A percentile compares a stretch with the other conserved stretches of the same genome.
Evolutionary conservation across 1,284 basidiomycete species (phyloP).

Genomic region (Naganishia albida): DNA sequence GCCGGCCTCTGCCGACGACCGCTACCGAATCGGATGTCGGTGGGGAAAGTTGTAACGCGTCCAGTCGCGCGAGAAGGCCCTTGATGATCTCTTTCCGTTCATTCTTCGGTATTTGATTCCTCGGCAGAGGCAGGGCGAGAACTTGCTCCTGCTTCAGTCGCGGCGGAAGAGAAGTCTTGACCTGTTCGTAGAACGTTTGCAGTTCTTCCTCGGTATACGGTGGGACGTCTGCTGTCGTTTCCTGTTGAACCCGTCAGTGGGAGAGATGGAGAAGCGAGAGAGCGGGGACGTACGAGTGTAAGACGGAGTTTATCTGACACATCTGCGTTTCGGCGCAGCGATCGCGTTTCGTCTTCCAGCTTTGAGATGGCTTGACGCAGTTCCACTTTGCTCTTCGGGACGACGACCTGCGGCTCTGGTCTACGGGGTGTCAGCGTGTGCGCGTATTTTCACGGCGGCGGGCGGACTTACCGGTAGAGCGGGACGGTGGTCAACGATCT

Average conservation of each 20-base stretch:
- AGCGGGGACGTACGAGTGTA: not conserved
- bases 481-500: not conserved
- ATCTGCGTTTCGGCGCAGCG: not conserved
- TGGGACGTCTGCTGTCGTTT: constrained; percentile 24
- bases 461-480: constrained; percentile 10
- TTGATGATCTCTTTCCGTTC: constrained; percentile 4
- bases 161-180: constrained; percentile 8
- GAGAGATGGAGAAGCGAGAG: not conserved
- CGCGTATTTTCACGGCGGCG: not conserved
- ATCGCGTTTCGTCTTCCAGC: constrained; percentile 13
- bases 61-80: not conserved
- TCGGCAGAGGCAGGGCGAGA: not conserved
- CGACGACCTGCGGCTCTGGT: not conserved
- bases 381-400: not conserved
- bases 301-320: constrained; percentile 2
- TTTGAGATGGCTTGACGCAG: constrained; percentile 2
- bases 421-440: not conserved
- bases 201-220: constrained; percentile 26
- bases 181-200: constrained; percentile 16
- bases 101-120: not conserved
- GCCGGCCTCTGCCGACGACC: not conserved
- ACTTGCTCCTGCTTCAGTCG: not conserved
- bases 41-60: not conserved
- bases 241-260: constrained; percentile 1
- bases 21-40: not conserved